These are phyloP conservation scores for Hypholoma fasciculare DNA, from an alignment of 768 basidiomycete genomes.

Conservation along the genomic window DNA sequence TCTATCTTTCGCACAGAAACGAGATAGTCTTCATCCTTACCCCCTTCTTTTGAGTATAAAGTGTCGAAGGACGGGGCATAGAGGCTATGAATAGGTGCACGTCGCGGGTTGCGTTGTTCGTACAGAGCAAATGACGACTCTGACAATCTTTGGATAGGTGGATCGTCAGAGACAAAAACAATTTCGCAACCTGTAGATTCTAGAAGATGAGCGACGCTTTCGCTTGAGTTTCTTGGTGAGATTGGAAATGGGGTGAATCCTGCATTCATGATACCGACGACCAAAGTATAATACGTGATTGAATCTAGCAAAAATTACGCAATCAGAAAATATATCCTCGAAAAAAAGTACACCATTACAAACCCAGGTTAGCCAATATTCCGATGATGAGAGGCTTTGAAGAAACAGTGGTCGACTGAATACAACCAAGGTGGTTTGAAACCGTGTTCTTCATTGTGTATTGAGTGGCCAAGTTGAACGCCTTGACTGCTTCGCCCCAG, in stretches of 20 bases:
- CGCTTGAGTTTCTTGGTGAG: background rate
- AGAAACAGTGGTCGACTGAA: no score
- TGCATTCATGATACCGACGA: constrained; percentile 6
- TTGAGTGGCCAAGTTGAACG: constrained; percentile 1
- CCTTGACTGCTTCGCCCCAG: background rate
- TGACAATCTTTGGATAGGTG: background rate
- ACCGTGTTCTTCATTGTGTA: background rate
- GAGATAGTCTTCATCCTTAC: no score
- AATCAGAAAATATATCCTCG: background rate
- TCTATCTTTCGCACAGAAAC: background rate
- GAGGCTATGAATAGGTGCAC: background rate
- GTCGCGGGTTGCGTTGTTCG: background rate
- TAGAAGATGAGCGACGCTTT: constrained; percentile 5
- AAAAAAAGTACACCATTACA: background rate
- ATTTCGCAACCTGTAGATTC: background rate
- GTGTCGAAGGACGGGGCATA: background rate
- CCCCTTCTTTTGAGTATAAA: background rate
- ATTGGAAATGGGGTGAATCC: constrained; percentile 2
- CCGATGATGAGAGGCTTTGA: background rate
- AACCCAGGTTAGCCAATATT: constrained; percentile 4
- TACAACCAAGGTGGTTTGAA: no score
- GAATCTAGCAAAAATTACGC: background rate
- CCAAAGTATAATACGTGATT: background rate
- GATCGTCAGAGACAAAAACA: background rate
- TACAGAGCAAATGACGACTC: background rate